These are phyloP conservation scores for Mycena maculata DNA, from an alignment of 768 basidiomycete genomes.

Conservation along the genomic window DNA sequence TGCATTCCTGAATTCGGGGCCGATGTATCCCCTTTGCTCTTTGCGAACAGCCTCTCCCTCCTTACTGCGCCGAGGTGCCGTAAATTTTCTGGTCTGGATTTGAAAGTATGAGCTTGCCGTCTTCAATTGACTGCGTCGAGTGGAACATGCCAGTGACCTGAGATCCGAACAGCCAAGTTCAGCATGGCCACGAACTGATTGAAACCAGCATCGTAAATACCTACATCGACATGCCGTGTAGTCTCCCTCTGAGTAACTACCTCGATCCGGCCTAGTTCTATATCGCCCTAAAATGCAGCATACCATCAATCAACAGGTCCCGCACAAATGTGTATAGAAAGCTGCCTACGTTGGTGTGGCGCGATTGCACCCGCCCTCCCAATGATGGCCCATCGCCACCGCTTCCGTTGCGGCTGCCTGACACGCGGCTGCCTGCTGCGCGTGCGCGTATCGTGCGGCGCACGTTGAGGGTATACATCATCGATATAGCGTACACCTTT, in stretches of 20 bases:
- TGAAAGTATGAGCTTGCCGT: neutral
- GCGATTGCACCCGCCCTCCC: neutral
- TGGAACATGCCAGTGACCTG: constrained; percentile 17
- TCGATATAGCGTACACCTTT: constrained; percentile 27
- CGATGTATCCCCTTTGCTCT: neutral
- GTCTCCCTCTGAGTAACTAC: constrained; percentile 15
- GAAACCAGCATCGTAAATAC: neutral
- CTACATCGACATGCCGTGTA: constrained; percentile 17
- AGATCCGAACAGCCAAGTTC: constrained; percentile 2
- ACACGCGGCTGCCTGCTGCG: neutral
- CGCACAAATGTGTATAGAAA: neutral
- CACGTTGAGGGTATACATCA: constrained; percentile 28
- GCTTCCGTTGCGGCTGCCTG: constrained; percentile 13
- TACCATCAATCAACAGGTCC: neutral
- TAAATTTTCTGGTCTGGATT: constrained; percentile 4
- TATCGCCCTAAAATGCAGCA: constrained; percentile 2
- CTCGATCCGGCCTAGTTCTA: constrained; percentile 22
- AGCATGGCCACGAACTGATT: neutral
- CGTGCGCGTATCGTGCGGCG: constrained; percentile 9
- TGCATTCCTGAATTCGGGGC: constrained; percentile 13
- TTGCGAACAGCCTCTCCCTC: neutral
- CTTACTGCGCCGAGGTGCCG: neutral
- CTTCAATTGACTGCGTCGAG: constrained; percentile 3
- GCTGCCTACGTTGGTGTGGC: constrained; percentile 12
- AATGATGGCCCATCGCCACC: constrained; percentile 1